Conservation (phyloP, 306 rosid species). For the Pachyrhizus erosus region DNA sequence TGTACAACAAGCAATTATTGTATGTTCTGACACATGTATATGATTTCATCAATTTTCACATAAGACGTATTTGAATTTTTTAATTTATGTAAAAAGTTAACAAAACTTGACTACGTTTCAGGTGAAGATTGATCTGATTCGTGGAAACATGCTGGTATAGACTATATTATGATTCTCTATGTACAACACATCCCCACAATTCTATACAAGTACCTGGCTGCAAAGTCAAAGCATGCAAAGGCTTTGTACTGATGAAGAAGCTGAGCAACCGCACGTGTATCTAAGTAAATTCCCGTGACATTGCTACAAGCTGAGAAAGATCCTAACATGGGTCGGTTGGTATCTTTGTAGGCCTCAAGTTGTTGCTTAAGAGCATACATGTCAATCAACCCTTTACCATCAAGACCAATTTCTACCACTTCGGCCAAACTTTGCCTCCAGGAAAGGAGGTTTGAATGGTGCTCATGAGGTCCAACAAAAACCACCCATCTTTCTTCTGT, state of each 20-base stretch:
- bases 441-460: conserved; percentile 86
- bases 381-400: conserved; percentile 64
- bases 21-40: neutral
- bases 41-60: conserved; percentile 37
- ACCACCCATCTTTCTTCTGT: conserved; percentile 79
- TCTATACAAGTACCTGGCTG: conserved; percentile 68
- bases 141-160: neutral
- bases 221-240: conserved; percentile 86
- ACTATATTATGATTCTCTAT: conserved; percentile 12
- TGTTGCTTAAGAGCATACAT: conserved; percentile 57
- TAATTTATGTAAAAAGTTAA: neutral
- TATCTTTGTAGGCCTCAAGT: conserved; percentile 54
- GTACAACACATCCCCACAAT: neutral
- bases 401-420: conserved; percentile 75
- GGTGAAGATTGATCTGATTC: neutral
- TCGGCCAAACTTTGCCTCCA: conserved; percentile 89
- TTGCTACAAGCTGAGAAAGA: conserved; percentile 93
- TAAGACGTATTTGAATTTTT: conserved; percentile 4
- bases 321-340: conserved; percentile 73
- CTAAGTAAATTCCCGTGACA: conserved; percentile 75
- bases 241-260: conserved; percentile 77
- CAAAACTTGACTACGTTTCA: neutral
- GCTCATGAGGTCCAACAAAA: conserved; percentile 90
- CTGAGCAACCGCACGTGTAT: conserved; percentile 69
- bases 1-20: neutral